These are phyloP conservation scores for Aegilops tauschii DNA, from an alignment of 176 grass and related monocot genomes.

Conservation along the genomic window DNA sequence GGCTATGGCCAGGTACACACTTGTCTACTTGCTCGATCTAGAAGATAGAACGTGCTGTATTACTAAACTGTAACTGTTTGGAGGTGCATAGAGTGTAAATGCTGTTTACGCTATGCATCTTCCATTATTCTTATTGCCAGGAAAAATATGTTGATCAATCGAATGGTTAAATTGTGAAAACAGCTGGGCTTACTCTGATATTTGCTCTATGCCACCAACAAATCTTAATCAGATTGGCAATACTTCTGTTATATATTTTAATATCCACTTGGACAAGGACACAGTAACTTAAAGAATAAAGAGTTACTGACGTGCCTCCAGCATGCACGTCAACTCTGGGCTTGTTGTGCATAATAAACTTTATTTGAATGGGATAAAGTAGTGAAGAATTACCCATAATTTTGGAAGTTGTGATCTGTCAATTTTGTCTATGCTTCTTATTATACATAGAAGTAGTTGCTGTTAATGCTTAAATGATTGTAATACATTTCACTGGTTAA, in stretches of 20 bases:
- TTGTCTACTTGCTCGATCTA: constrained; percentile 10
- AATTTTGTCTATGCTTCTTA: background rate
- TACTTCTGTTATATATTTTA: background rate
- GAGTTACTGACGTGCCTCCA: background rate
- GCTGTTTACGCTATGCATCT: background rate
- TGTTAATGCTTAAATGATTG: background rate
- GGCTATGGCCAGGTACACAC: constrained; percentile 81
- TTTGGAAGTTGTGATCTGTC: background rate
- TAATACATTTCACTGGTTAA: constrained; percentile 13
- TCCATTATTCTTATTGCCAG: background rate
- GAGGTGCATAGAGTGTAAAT: background rate
- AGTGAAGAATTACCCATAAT: background rate
- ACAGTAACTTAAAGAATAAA: background rate
- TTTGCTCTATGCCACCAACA: background rate
- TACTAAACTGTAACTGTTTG: background rate
- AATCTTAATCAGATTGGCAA: constrained; percentile 1
- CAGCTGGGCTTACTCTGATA: background rate
- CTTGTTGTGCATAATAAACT: background rate
- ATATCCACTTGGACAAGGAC: background rate
- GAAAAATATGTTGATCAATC: constrained; percentile 10
- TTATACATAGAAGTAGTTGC: constrained; percentile 21
- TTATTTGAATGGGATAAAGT: constrained; percentile 19
- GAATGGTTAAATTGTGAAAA: constrained; percentile 1
- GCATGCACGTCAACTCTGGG: background rate
- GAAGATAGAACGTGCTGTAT: background rate